phyloP scores from a whole-genome alignment of 345 rosid species.

The Rubroshorea leprosula region DNA sequence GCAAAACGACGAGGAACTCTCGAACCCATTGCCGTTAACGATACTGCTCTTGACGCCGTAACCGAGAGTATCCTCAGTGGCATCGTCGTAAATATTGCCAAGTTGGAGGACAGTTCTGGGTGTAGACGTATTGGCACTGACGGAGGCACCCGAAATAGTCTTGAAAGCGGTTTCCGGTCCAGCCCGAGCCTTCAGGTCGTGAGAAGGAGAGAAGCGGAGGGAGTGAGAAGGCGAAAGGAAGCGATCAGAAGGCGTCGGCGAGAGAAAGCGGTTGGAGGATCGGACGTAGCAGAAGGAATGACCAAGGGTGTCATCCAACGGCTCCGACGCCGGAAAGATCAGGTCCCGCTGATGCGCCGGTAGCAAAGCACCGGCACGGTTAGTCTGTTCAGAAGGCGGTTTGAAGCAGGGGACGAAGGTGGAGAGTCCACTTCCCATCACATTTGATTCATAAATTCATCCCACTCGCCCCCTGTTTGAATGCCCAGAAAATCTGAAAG shows the following conservation, averaged over 20 bases:
- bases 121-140: conserved; percentile 74
- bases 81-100: conserved; percentile 72
- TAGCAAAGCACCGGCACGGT: background rate
- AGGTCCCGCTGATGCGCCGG: conserved; percentile 38
- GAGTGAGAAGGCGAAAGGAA: conserved; percentile 83
- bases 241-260: conserved; percentile 86
- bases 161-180: conserved; percentile 62
- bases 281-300: conserved; percentile 96
- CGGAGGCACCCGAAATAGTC: conserved; percentile 90
- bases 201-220: conserved; percentile 79
- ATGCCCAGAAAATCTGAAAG: conserved; percentile 25
- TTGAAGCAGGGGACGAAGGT: conserved; percentile 66
- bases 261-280: conserved; percentile 79
- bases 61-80: conserved; percentile 54
- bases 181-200: conserved; percentile 38
- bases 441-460: conserved; percentile 82
- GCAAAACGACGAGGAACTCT: conserved; percentile 79
- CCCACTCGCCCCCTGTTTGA: conserved; percentile 25
- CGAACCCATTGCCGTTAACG: conserved; percentile 65
- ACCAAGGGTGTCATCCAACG: conserved; percentile 88
- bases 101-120: conserved; percentile 82
- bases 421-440: conserved; percentile 97
- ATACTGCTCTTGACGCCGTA: conserved; percentile 45
- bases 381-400: conserved; percentile 44
- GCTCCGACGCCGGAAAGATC: conserved; percentile 49